These are phyloP conservation scores for Thermomucor indicae-seudaticae DNA, from an alignment of 371 early-diverging fungal genomes.

Conservation along the genomic window DNA sequence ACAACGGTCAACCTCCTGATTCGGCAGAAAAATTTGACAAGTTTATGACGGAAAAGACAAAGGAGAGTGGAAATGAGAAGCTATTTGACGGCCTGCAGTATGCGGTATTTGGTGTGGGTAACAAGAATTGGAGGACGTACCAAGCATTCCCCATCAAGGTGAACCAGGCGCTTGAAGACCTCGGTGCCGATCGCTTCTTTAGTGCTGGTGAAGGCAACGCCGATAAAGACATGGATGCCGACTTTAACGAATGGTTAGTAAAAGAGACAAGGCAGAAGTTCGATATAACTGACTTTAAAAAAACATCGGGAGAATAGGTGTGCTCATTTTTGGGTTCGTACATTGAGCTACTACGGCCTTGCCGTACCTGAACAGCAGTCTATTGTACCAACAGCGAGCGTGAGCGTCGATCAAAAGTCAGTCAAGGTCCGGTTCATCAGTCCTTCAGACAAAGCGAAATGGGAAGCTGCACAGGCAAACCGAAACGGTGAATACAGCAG, in stretches of 20 bases:
- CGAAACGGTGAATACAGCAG: conserved; percentile 27
- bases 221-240: conserved; percentile 48
- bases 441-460: conserved; percentile 23
- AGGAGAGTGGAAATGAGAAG: conserved; percentile 18
- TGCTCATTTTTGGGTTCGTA: conserved; percentile 41
- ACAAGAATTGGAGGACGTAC: conserved; percentile 59
- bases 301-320: no score
- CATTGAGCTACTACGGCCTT: conserved; percentile 28
- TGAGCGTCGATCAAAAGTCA: conserved; percentile 3
- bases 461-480: conserved; percentile 22
- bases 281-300: no score
- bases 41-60: conserved; percentile 28
- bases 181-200: conserved; percentile 49
- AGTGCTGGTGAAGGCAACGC: conserved; percentile 46
- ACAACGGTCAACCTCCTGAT: conserved; percentile 61
- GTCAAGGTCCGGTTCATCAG: conserved; percentile 24
- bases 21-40: conserved; percentile 49
- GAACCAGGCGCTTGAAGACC: conserved; percentile 25
- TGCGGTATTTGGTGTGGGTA: conserved; percentile 55
- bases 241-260: conserved; percentile 40
- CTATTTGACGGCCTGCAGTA: conserved; percentile 31
- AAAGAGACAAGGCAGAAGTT: not conserved
- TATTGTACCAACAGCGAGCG: conserved; percentile 29
- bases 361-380: conserved; percentile 23
- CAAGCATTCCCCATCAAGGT: conserved; percentile 50